Evolutionary conservation across 169 alveolate species (phyloP).

Genomic region (Plasmodium chabaudi): DNA sequence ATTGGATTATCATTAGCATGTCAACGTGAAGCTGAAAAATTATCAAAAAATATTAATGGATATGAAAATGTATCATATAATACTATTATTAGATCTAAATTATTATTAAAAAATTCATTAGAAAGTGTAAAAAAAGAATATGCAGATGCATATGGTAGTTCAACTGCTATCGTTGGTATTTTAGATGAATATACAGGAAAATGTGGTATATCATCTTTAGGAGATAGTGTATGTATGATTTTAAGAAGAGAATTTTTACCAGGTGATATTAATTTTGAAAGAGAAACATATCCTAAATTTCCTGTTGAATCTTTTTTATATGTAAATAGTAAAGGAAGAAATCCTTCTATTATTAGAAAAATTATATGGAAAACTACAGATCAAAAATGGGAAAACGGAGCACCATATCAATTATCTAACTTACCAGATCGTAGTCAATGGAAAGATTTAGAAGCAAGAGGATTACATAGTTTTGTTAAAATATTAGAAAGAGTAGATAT

Average conservation of each 20-base stretch:
- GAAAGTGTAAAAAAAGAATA: conserved; percentile 75
- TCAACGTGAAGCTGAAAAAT: conserved; percentile 63
- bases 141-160: conserved; percentile 84
- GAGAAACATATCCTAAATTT: conserved; percentile 68
- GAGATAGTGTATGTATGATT: conserved; percentile 81
- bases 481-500: conserved; percentile 79
- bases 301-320: conserved; percentile 69
- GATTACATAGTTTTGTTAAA: conserved; percentile 79
- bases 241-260: conserved; percentile 80
- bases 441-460: conserved; percentile 77
- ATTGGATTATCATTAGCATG: conserved; percentile 80
- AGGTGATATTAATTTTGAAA: conserved; percentile 75
- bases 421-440: conserved; percentile 80
- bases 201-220: conserved; percentile 82
- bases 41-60: conserved; percentile 61
- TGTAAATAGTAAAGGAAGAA: conserved; percentile 56
- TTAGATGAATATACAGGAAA: conserved; percentile 78
- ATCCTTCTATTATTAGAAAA: conserved; percentile 78
- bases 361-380: conserved; percentile 80
- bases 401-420: conserved; percentile 83
- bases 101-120: conserved; percentile 77
- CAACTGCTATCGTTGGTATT: conserved; percentile 83
- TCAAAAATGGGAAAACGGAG: conserved; percentile 85
- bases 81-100: conserved; percentile 77
- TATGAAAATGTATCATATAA: conserved; percentile 76